Conservation (phyloP, 805 yeast species). For the Myxozyma neotropica region DNA sequence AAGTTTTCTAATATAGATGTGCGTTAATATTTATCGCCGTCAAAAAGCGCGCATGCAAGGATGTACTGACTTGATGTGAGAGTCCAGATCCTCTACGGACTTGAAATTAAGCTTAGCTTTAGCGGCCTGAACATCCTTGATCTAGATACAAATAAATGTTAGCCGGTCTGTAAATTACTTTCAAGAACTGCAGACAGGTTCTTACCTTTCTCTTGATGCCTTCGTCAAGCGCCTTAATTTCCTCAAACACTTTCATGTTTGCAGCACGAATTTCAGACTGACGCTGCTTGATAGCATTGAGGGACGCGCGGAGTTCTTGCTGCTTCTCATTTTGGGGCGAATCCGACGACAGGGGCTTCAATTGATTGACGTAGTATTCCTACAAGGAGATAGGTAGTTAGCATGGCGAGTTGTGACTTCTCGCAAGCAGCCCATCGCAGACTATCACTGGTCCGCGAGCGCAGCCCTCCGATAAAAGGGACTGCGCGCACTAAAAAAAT, state of each 20-base stretch:
- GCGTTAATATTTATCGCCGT: too few species aligned
- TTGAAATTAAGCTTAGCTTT: slow-evolving; percentile 69
- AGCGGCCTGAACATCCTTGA: slow-evolving; percentile 69
- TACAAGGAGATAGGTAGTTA: slow-evolving; percentile 1
- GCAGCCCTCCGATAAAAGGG: too few species aligned
- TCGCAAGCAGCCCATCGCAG: too few species aligned
- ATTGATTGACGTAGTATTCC: slow-evolving; percentile 27
- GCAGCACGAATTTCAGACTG: slow-evolving; percentile 32
- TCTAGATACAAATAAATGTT: slow-evolving; percentile 47
- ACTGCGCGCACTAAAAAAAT: too few species aligned
- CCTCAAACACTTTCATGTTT: slow-evolving; percentile 50
- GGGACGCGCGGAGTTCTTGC: slow-evolving; percentile 27
- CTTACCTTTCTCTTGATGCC: slow-evolving; percentile 54
- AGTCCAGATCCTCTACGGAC: slow-evolving; percentile 43
- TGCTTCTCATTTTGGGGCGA: slow-evolving; percentile 25
- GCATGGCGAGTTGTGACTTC: too few species aligned
- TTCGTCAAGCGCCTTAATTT: slow-evolving; percentile 70
- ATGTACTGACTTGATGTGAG: slow-evolving; percentile 25
- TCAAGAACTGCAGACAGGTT: background rate
- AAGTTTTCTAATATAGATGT: slow-evolving; percentile 45
- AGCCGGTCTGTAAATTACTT: background rate
- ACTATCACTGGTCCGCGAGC: too few species aligned
- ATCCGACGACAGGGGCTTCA: slow-evolving; percentile 26
- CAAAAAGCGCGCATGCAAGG: too few species aligned
- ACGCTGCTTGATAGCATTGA: slow-evolving; percentile 20